A percentile compares a stretch with the other conserved stretches of the same genome.
phyloP scores from a whole-genome alignment of 1,284 basidiomycete species.

The Sanguinoderma infundibulare region DNA sequence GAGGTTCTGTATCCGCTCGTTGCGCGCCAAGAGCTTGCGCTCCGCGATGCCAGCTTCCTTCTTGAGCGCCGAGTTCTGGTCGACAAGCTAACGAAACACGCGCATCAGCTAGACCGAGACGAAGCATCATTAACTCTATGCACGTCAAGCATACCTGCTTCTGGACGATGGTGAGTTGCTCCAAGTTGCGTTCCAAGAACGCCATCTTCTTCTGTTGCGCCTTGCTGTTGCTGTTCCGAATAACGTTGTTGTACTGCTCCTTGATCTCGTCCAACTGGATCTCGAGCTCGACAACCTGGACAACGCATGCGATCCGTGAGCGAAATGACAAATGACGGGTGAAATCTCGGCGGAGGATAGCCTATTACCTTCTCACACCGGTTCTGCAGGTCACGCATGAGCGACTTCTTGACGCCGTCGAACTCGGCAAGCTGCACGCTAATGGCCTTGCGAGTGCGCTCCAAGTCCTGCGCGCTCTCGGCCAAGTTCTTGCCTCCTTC shows the following conservation, averaged over 20 bases:
- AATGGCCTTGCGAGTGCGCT: slow-evolving; percentile 95
- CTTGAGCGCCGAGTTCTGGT: slow-evolving; percentile 97
- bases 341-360: slow-evolving; percentile 1
- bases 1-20: slow-evolving; percentile 96
- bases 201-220: slow-evolving; percentile 99
- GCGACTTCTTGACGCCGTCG: slow-evolving; percentile 97
- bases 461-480: slow-evolving; percentile 96
- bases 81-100: slow-evolving; percentile 75
- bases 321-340: slow-evolving; percentile 4
- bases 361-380: slow-evolving; percentile 93
- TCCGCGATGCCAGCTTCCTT: slow-evolving; percentile 98
- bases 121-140: background rate
- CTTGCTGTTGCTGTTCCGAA: slow-evolving; percentile 96
- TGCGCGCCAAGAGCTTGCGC: slow-evolving; percentile 93
- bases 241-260: slow-evolving; percentile 99
- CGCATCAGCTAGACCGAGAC: slow-evolving; percentile 19
- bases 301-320: slow-evolving; percentile 6
- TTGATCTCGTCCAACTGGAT: slow-evolving; percentile 99
- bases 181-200: slow-evolving; percentile 96
- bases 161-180: slow-evolving; percentile 95
- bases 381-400: slow-evolving; percentile 99
- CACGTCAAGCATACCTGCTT: slow-evolving; percentile 73
- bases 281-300: slow-evolving; percentile 97
- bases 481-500: slow-evolving; percentile 96
- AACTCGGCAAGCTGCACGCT: slow-evolving; percentile 98